Evolutionary conservation across 768 basidiomycete species (phyloP), one percentile per base, ranked within the genome.

Genomic region (Russula virescens): DNA sequence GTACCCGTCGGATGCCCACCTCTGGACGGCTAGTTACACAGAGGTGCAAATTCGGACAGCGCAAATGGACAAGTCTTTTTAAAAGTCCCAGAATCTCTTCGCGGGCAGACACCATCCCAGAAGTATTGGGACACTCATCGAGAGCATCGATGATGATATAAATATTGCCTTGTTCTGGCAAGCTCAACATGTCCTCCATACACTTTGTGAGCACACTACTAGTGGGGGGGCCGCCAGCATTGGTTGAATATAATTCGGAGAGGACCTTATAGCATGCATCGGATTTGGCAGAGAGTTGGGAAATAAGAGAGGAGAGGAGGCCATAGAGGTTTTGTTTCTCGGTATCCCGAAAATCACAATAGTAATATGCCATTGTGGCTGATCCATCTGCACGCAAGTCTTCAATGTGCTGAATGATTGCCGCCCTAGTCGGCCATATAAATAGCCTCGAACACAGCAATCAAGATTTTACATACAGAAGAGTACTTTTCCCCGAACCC

Each of bases 91-190:
- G 28, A 1, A 56, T 55, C 18, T 34, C 3, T 35, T 51, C 46
- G 0, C 61, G 55, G 0, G 47, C 10, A 4, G 61, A 34, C 8
- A 38, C 42, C 5, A 1, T 43, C 10, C 61, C 61, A 1, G 23
- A 11, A 0, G 3, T 18, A n/a, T 61, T 21, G 2, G 61, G 61
- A 18, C 61, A 62, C 25, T 62, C 61, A 9, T 62, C 61, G 4
- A 62, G 48, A 10, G 38, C 61, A n/a, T 62, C 61, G 6, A 62
- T n/a, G 1, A 62, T n/a, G 0, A 62, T 31, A 34, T 50, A 62
- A 14, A 26, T 50, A 7, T 16, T 16, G 8, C 19, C 28, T 5
- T 47, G 54, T 5, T 8, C 48, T 13, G 21, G 28, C 1, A 25
- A 26, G 5, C 13, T 38, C 6, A 62, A 28, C 40, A 62, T 56